Conservation (phyloP, 2,329 filamentous ascomycete species). For the Neoascochyta sp. region DNA sequence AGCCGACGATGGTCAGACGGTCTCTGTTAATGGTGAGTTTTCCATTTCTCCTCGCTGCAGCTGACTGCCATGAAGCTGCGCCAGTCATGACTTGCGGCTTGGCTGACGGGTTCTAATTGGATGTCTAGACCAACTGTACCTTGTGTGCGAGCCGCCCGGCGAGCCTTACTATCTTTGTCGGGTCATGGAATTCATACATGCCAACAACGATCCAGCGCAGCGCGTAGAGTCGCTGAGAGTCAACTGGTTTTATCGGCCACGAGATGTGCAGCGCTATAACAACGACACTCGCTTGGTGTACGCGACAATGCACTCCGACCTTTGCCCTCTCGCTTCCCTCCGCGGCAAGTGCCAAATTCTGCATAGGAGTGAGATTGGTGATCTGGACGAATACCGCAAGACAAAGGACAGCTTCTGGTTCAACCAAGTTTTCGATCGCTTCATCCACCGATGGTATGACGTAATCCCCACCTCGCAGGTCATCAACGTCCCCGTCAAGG, state of each 20-base stretch:
- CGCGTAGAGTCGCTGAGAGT: conserved; percentile 84
- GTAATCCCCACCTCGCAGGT: conserved; percentile 88
- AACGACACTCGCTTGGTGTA: conserved; percentile 88
- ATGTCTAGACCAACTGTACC: conserved; percentile 75
- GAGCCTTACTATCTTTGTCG: conserved; percentile 97
- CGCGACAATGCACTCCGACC: conserved; percentile 98
- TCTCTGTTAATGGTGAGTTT: conserved; percentile 75
- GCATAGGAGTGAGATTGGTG: conserved; percentile 80
- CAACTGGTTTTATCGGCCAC: conserved; percentile 97
- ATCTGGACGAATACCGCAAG: conserved; percentile 80
- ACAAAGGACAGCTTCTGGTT: conserved; percentile 90
- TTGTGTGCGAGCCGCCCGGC: conserved; percentile 94
- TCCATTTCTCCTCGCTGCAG: conserved; percentile 18
- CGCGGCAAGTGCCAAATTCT: conserved; percentile 89
- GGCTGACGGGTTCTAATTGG: conserved; percentile 36
- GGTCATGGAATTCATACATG: conserved; percentile 96
- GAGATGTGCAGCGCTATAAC: conserved; percentile 89
- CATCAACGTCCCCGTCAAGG: conserved; percentile 91
- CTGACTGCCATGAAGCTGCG: conserved; percentile 23
- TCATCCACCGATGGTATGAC: conserved; percentile 97
- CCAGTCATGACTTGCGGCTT: conserved; percentile 28
- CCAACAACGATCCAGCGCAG: conserved; percentile 62
- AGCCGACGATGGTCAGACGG: conserved; percentile 83
- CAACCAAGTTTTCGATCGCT: conserved; percentile 95
- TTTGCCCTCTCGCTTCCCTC: conserved; percentile 84